Evolutionary conservation across 2,329 filamentous ascomycete species (phyloP), one percentile per base, ranked within the genome.

Genomic region (Epichloe elymi): DNA sequence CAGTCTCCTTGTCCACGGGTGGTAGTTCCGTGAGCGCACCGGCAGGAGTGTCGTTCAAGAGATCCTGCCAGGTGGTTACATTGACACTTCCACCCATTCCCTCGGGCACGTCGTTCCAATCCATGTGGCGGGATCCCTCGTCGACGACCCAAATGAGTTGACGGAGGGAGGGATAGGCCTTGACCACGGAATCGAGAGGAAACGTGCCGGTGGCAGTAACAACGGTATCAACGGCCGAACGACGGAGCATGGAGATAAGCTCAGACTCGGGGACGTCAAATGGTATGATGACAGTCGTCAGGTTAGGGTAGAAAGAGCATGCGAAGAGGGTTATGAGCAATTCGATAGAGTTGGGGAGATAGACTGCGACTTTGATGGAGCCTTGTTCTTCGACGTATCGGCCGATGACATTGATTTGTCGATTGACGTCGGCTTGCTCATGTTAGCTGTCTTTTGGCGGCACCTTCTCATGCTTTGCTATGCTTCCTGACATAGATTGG

Each of bases 101-200:
- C 61, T 85, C 79, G 11, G 90, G 89, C 2, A 90, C 80, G 63
- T 91, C 87, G 59, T 88, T 90, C 90, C 91, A 98, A 67, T 95
- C 90, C 76, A 98, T 85, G 64, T 97, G 91, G 59, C 82, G 80
- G 70, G 83, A 96, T 41, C 88, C 88, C 61, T 88, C 80, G 60
- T 96, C 91, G 5, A 94, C 88, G 12, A 96, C 90, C 88, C 90
- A 97, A 59, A 96, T 79, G 35, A 95, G 75, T 58, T 89, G 81
- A 54, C 82, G 83, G 44, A 98, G 75, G 38, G 78, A 75, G 5
- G 83, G 76, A 60, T 86, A 88, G 49, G 74, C 76, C 60, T 83
- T 79, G 49, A 82, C 76, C 12, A 95, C 77, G 38, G 77, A 71
- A 55, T 88, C 83, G 42, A 95, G 80, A 20, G 93, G 87, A 52